Percentiles rank a stretch among this genome's conserved stretches.
Evolutionary conservation across 148 eudicot genomes (phyloP).

Genomic region (Rhododendron mucronatum): DNA sequence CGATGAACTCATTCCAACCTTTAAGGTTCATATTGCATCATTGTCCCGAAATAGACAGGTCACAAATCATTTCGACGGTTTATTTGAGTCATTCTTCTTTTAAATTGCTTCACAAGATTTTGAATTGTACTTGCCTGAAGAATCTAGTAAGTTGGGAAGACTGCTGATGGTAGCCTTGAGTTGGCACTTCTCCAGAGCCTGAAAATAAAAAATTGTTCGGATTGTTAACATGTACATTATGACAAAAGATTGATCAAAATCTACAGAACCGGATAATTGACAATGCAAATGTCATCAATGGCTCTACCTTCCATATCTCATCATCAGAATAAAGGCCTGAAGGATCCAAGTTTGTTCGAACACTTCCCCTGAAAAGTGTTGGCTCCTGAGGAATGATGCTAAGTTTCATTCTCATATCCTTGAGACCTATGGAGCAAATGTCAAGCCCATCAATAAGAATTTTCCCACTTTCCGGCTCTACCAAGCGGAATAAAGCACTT

Average conservation of each 20-base stretch:
- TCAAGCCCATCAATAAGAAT: conserved; percentile 50
- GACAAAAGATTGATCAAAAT: background rate
- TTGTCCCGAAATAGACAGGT: background rate
- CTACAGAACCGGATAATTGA: background rate
- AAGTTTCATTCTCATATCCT: conserved; percentile 47
- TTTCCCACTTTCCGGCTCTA: conserved; percentile 51
- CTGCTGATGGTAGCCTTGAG: conserved; percentile 51
- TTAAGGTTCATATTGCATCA: background rate
- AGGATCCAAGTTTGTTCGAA: conserved; percentile 62
- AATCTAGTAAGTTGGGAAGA: conserved; percentile 55
- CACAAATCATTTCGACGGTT: background rate
- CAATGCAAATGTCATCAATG: background rate
- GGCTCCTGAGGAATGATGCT: conserved; percentile 77
- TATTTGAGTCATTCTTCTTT: background rate
- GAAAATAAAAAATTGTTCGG: background rate
- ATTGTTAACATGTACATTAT: background rate
- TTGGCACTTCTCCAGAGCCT: conserved; percentile 77
- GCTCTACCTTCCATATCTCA: conserved; percentile 60
- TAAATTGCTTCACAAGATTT: background rate
- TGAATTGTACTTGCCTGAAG: conserved; percentile 38
- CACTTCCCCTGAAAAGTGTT: conserved; percentile 60
- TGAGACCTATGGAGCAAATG: conserved; percentile 57
- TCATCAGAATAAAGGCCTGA: conserved; percentile 51
- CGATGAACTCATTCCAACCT: background rate
- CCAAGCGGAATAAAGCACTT: conserved; percentile 55